Evolutionary conservation across 805 yeast genomes (phyloP).

Genomic region (Pichia thaimueangensis): DNA sequence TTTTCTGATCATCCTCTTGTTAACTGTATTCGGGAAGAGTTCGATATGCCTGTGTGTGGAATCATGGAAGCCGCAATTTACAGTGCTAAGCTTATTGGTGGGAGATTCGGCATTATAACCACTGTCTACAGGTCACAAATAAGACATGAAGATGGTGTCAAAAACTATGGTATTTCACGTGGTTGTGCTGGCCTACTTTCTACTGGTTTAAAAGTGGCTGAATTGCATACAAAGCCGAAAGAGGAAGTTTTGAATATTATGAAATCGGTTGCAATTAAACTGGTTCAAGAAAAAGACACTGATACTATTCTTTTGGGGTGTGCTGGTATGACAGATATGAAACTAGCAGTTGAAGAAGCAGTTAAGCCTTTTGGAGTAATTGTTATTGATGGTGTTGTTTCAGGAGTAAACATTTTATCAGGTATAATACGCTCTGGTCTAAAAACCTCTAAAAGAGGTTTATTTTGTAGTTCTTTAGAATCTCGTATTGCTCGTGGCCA

Average conservation of each 20-base stretch:
- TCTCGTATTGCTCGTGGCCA: slow-evolving; percentile 9
- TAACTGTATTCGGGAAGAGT: slow-evolving; percentile 31
- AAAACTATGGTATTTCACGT: slow-evolving; percentile 25
- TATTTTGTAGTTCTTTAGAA: slow-evolving; percentile 16
- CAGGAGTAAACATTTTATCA: slow-evolving; percentile 26
- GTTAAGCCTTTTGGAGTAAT: slow-evolving; percentile 92
- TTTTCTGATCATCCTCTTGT: slow-evolving; percentile 32
- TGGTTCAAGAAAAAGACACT: slow-evolving; percentile 23
- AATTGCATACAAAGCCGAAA: slow-evolving; percentile 28
- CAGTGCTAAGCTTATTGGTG: slow-evolving; percentile 29
- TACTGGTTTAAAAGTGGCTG: slow-evolving; percentile 29
- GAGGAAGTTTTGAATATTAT: slow-evolving; percentile 25
- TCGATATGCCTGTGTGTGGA: slow-evolving; percentile 30
- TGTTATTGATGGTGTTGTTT: slow-evolving; percentile 49
- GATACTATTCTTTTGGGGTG: slow-evolving; percentile 64
- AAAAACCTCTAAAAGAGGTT: slow-evolving; percentile 26
- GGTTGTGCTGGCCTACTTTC: slow-evolving; percentile 31
- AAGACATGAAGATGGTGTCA: slow-evolving; percentile 29
- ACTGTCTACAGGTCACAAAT: slow-evolving; percentile 28
- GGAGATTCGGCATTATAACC: slow-evolving; percentile 29
- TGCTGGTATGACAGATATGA: slow-evolving; percentile 86
- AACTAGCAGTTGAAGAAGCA: slow-evolving; percentile 85
- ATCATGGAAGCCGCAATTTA: slow-evolving; percentile 32
- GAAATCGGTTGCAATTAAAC: slow-evolving; percentile 20
- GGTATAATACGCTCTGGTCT: slow-evolving; percentile 33